These are phyloP conservation scores for Teunomyces atbi DNA, from an alignment of 805 yeast genomes.

Conservation along the genomic window DNA sequence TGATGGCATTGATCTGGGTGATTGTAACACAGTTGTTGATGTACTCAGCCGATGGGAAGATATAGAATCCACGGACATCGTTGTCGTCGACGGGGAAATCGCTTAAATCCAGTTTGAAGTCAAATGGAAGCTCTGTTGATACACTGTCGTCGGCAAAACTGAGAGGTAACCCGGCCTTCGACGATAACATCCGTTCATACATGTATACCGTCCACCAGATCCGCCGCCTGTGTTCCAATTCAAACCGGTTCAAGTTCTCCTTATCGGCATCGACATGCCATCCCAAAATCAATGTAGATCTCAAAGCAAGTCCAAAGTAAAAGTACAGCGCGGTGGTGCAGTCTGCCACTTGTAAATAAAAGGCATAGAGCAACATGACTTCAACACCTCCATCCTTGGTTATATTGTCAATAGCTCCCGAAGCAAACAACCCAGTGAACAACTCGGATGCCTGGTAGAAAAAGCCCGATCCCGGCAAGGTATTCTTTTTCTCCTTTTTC, in stretches of 20 bases:
- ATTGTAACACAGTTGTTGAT: conserved; percentile 75
- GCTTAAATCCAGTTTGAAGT: conserved; percentile 55
- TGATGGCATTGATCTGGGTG: conserved; percentile 74
- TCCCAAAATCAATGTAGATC: conserved; percentile 71
- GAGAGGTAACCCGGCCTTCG: conserved; percentile 78
- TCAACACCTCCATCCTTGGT: conserved; percentile 81
- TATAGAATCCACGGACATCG: conserved; percentile 63
- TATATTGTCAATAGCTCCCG: conserved; percentile 76
- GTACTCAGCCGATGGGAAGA: conserved; percentile 76
- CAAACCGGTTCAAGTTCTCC: conserved; percentile 51
- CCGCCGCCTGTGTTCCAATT: conserved; percentile 51
- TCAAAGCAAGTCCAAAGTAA: conserved; percentile 72
- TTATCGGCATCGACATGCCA: conserved; percentile 82
- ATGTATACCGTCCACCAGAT: conserved; percentile 51
- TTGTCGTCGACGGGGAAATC: conserved; percentile 36
- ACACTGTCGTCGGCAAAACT: conserved; percentile 81
- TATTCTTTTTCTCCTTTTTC: conserved; percentile 23
- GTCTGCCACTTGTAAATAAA: conserved; percentile 79
- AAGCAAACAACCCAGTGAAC: conserved; percentile 72
- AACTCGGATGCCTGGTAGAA: conserved; percentile 78
- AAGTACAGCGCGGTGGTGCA: conserved; percentile 80
- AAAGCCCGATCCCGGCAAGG: conserved; percentile 75
- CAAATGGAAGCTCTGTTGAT: conserved; percentile 72
- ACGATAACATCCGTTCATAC: conserved; percentile 70
- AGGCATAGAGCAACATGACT: conserved; percentile 70